phyloP scores from a whole-genome alignment of 129 eudicot species.

The Ambrosia trifida region DNA sequence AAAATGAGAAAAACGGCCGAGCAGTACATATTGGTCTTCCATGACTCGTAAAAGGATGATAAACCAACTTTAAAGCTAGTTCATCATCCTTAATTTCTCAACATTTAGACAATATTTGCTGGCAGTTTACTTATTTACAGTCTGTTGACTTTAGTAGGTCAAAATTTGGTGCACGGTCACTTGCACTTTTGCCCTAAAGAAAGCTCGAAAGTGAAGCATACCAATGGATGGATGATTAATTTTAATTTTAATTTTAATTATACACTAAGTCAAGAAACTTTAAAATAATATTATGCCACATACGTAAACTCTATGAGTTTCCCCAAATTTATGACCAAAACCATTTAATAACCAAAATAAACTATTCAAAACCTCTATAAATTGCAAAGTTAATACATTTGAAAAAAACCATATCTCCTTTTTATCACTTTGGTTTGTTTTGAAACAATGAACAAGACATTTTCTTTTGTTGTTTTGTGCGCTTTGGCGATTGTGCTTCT shows the following conservation, averaged over 20 bases:
- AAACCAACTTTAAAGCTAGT: neutral
- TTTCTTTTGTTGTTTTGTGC: slow-evolving; percentile 20
- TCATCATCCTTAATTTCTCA: neutral
- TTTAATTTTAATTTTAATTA: neutral
- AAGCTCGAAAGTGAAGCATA: slow-evolving; percentile 37
- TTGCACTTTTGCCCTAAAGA: slow-evolving; percentile 30
- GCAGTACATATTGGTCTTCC: neutral
- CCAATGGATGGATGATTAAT: neutral
- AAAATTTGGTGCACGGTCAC: slow-evolving; percentile 37
- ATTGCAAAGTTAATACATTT: neutral
- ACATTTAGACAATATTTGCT: slow-evolving; percentile 10
- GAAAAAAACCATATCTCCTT: slow-evolving; percentile 8
- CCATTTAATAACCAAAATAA: slow-evolving; percentile 9
- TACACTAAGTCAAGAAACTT: slow-evolving; percentile 10
- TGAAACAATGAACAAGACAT: slow-evolving; percentile 27
- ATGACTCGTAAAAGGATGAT: neutral
- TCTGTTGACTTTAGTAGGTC: slow-evolving; percentile 17
- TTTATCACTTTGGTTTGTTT: neutral
- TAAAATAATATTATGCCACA: neutral
- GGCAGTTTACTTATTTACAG: neutral
- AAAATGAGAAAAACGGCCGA: no score
- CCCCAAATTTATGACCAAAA: slow-evolving; percentile 18
- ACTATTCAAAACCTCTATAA: slow-evolving; percentile 5
- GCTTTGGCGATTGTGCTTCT: slow-evolving; percentile 19
- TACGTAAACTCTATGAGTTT: slow-evolving; percentile 18